Evolutionary conservation across 139 green algal genomes (phyloP).

Genomic region (Parachlorella kessleri): DNA sequence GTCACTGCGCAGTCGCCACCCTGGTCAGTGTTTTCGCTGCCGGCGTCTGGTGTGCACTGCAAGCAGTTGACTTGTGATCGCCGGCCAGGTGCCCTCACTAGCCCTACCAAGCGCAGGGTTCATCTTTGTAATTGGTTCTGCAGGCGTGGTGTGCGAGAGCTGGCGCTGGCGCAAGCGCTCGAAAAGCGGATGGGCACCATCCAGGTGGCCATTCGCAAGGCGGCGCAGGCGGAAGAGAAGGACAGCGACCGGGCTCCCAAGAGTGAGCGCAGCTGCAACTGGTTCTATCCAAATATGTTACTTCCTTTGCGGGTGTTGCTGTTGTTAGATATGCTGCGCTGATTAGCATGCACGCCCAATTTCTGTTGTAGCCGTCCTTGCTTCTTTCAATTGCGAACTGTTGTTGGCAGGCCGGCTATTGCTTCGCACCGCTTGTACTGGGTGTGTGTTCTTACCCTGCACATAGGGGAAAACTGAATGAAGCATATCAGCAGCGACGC

Average conservation of each 20-base stretch:
- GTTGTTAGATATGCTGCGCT: neutral
- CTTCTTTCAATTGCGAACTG: neutral
- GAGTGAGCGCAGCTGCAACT: no score
- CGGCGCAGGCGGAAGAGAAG: neutral
- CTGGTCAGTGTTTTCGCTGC: neutral
- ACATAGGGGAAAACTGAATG: conserved; percentile 4
- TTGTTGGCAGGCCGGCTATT: no score
- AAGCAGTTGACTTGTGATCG: no score
- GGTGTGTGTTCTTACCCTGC: neutral
- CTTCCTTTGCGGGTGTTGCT: neutral
- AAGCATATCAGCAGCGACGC: no score
- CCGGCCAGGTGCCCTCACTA: no score
- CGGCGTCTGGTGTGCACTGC: neutral
- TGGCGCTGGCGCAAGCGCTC: conserved; percentile 31
- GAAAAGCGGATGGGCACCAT: neutral
- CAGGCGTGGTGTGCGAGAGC: conserved; percentile 47
- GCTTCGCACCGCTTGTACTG: no score
- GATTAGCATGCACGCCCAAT: neutral
- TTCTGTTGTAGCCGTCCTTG: neutral
- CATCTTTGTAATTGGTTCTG: no score
- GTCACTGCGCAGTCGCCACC: no score
- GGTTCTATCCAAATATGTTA: neutral
- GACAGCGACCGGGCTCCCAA: neutral
- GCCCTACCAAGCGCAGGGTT: neutral
- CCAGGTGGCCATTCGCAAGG: neutral